phyloP scores from a whole-genome alignment of 148 eudicot species.

The Chenopodium berlandieri region DNA sequence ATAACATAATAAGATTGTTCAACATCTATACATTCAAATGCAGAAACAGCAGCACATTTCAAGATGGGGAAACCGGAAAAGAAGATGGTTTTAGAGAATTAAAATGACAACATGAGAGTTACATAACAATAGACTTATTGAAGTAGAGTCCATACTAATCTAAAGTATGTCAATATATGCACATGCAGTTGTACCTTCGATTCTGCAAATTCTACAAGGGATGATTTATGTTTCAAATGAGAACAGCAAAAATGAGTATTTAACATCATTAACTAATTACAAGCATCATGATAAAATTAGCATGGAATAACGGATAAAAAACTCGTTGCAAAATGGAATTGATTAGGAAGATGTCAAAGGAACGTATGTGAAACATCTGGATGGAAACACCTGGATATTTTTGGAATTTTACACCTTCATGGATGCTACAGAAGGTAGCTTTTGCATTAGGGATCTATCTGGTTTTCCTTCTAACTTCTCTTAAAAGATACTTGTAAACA shows the following conservation, averaged over 20 bases:
- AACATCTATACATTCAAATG: not conserved
- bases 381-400: not conserved
- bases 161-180: not conserved
- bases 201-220: not conserved
- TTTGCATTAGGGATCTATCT: not conserved
- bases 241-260: not conserved
- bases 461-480: not conserved
- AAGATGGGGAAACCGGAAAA: not conserved
- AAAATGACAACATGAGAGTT: not conserved
- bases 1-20: constrained; percentile 8
- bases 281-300: not conserved
- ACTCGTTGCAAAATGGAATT: not conserved
- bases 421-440: not conserved
- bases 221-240: not conserved
- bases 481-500: not conserved
- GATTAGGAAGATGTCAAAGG: not conserved
- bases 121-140: not conserved
- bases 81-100: not conserved
- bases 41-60: not conserved
- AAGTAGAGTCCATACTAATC: not conserved
- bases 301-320: not conserved
- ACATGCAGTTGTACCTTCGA: not conserved
- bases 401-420: not conserved
- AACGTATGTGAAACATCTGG: not conserved
- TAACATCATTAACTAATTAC: not conserved